Evolutionary conservation across 1,284 basidiomycete species (phyloP).

Genomic region (Trametes polyzona): DNA sequence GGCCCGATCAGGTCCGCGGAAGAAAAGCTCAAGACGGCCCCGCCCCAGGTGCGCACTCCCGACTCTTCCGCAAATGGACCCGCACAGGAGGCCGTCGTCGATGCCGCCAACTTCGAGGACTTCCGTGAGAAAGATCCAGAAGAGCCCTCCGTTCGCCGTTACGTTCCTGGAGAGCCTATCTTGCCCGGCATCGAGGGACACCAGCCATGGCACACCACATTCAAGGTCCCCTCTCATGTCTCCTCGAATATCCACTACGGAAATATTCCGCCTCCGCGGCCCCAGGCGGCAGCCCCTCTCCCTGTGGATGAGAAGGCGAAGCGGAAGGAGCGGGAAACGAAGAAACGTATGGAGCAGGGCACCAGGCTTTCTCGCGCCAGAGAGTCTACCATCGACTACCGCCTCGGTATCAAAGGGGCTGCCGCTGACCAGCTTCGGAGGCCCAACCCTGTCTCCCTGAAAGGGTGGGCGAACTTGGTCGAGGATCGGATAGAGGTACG

Average conservation of each 20-base stretch:
- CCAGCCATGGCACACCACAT: constrained; percentile 72
- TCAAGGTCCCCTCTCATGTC: constrained; percentile 60
- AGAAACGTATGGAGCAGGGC: constrained; percentile 55
- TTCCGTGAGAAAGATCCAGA: not conserved
- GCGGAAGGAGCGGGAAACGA: constrained; percentile 54
- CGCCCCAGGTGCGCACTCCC: constrained; percentile 36
- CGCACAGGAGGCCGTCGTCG: not conserved
- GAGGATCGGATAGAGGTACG: constrained; percentile 82
- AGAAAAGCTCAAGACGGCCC: constrained; percentile 66
- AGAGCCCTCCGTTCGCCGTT: constrained; percentile 14
- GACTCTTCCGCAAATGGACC: constrained; percentile 4
- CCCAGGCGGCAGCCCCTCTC: constrained; percentile 32
- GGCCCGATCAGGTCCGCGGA: constrained; percentile 71
- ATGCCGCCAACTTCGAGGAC: not conserved
- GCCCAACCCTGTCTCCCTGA: constrained; percentile 63
- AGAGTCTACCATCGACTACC: constrained; percentile 81
- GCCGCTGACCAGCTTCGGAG: constrained; percentile 39
- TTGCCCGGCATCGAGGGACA: constrained; percentile 59
- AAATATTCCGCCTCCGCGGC: constrained; percentile 33
- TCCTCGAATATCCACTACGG: constrained; percentile 57
- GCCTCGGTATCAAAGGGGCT: constrained; percentile 51
- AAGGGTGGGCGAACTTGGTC: constrained; percentile 76
- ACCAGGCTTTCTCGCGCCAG: constrained; percentile 65
- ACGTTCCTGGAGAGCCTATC: constrained; percentile 42
- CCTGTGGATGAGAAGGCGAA: constrained; percentile 54